Percentiles rank a stretch among this genome's conserved stretches.
Evolutionary conservation across 108 stramenopile genomes (phyloP).

Genomic region (Poteriospumella lacustris): DNA sequence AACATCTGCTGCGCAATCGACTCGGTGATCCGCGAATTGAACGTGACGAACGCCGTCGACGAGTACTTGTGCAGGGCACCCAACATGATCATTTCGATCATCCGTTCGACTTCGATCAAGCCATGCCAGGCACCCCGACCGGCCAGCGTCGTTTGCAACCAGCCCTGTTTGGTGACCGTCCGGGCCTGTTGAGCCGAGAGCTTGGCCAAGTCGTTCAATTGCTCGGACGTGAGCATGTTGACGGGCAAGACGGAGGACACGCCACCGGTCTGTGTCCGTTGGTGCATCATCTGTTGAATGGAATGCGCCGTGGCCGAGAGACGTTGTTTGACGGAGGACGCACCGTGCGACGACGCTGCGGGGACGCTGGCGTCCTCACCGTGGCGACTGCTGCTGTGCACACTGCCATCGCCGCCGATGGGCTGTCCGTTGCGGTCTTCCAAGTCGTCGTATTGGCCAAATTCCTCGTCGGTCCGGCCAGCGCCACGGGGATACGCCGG

Average conservation of each 20-base stretch:
- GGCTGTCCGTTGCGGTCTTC: too few species aligned
- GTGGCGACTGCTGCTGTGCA: too few species aligned
- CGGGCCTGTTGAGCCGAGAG: not conserved
- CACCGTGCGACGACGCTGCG: too few species aligned
- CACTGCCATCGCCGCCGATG: too few species aligned
- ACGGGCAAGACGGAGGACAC: not conserved
- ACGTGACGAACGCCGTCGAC: conserved; percentile 26
- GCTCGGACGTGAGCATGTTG: not conserved
- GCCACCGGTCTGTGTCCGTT: not conserved
- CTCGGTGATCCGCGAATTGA: conserved; percentile 15
- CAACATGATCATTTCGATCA: conserved; percentile 10
- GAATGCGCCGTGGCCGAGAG: too few species aligned
- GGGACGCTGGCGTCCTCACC: too few species aligned
- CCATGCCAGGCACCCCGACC: conserved; percentile 16
- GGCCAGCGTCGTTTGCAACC: conserved; percentile 6
- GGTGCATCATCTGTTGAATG: too few species aligned
- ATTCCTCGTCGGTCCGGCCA: too few species aligned
- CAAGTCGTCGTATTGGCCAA: too few species aligned
- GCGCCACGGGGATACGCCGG: too few species aligned
- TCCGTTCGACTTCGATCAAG: not conserved
- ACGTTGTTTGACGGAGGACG: too few species aligned
- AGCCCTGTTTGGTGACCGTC: not conserved
- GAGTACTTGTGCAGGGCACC: conserved; percentile 13
- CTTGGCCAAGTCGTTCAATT: not conserved
- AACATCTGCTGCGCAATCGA: conserved; percentile 24